Base-by-base conservation (phyloP, 164 flowering plant genomes). In the Berberis vulgaris region DNA sequence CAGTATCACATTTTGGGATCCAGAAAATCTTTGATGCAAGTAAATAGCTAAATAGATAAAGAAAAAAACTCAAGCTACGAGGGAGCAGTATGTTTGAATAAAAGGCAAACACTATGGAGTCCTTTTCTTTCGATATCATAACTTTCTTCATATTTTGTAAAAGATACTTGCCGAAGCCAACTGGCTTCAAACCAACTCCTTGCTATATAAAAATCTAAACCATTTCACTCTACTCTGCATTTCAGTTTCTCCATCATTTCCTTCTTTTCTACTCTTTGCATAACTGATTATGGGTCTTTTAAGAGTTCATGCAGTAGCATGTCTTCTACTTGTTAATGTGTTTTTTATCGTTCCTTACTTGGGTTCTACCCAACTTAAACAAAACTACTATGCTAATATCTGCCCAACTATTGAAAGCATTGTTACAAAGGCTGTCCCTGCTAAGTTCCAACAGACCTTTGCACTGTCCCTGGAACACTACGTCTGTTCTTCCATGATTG, bases 401-500 rank as follows among this genome's bases (percentile, higher is more conserved):
- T 79, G 82, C 61, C 80, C 80, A 3, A 70, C 76, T 41, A 76
- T 76, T 3, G 80, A 79, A 64, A 60, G 70, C 8, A 62, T 70
- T 12, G 82, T 79, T 2, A 70, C 64, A 1, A 26, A 47, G 4
- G 78, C 80, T 0, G 82, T 79, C 5, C 49, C 61, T 8, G 61
- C 43, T 61, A 79, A 79, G 73, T 62, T 76, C 11, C 62, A 58
- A 43, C 78, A 79, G 60, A 79, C 82, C 6, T 69, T 76, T 8
- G 72, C 72, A 79, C 82, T 0, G 82, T 74, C n/a, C 78, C 82
- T 0, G 82, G 67, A 43, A 80, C 81, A 9, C 77, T 80, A 41
- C 62, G 83, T 5, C 82, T 76, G 60, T 79, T 67, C 71, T 76
- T 76, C 65, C 82, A 79, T 53, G 82, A 79, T 49, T 80, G 83